These are phyloP conservation scores for Hypoxylon crocopeplum DNA, from an alignment of 495 filamentous ascomycete species.

Conservation along the genomic window DNA sequence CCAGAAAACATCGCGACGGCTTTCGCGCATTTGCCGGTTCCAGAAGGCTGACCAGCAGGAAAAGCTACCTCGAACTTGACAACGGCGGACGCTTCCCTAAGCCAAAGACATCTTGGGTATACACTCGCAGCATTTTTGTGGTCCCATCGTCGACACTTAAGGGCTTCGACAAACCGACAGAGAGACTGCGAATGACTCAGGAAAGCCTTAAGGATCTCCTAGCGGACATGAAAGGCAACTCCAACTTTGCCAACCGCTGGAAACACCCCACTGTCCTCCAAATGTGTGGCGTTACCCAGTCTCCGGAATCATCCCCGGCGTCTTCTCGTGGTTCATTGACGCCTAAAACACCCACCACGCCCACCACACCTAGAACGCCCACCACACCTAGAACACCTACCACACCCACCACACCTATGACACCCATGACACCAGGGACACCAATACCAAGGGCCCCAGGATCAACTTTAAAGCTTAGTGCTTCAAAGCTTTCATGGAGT, in stretches of 20 bases:
- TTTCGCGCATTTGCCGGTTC: conserved; percentile 44
- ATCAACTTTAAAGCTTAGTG: too few species aligned
- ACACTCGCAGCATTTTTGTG: conserved; percentile 29
- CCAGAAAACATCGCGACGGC: background rate
- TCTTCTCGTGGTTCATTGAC: background rate
- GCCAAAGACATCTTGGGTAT: conserved; percentile 42
- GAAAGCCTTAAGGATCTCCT: conserved; percentile 24
- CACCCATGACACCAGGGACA: too few species aligned
- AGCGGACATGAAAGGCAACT: background rate
- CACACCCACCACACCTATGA: too few species aligned
- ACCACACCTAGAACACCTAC: too few species aligned
- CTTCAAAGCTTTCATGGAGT: too few species aligned
- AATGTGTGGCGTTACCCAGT: background rate
- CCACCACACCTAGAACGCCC: too few species aligned
- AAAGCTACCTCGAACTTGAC: conserved; percentile 29
- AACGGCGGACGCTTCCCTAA: conserved; percentile 33
- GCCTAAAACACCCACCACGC: background rate
- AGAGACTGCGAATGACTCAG: conserved; percentile 4
- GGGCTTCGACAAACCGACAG: conserved; percentile 22
- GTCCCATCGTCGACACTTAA: conserved; percentile 30
- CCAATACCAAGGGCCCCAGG: too few species aligned
- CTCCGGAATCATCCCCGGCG: background rate
- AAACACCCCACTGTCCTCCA: background rate
- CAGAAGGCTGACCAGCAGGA: background rate
- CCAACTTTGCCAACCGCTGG: conserved; percentile 3